phyloP scores from a whole-genome alignment of 768 basidiomycete genomes.

The Russula brevipes region DNA sequence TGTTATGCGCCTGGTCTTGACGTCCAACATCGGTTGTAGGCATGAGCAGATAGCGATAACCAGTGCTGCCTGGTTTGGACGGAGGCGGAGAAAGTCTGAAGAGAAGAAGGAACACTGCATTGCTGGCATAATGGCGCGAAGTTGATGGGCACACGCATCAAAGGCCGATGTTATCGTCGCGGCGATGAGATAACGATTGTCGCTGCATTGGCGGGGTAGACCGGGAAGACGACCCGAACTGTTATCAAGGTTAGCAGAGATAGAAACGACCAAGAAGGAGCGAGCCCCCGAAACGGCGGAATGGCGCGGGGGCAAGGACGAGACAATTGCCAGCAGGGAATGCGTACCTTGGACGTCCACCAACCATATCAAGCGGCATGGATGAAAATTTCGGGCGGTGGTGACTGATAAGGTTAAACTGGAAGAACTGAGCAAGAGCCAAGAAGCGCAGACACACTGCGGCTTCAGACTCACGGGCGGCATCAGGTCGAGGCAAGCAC shows the following conservation, averaged over 20 bases:
- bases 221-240: background rate
- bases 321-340: conserved; percentile 15
- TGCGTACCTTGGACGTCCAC: background rate
- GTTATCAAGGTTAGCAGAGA: conserved; percentile 19
- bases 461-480: background rate
- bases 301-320: conserved; percentile 5
- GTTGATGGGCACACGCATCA: background rate
- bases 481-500: background rate
- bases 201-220: background rate
- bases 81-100: background rate
- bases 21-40: background rate
- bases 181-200: conserved; percentile 1
- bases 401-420: conserved; percentile 20
- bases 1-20: background rate
- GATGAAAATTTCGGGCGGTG: conserved; percentile 9
- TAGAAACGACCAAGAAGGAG: background rate
- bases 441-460: conserved; percentile 4
- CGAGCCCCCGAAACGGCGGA: background rate
- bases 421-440: background rate
- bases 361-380: conserved; percentile 2
- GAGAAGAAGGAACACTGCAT: background rate
- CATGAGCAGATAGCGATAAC: conserved; percentile 12
- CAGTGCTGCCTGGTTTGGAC: background rate
- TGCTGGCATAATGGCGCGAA: conserved; percentile 12
- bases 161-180: background rate